These are phyloP conservation scores for Exophiala aquamarina DNA, from an alignment of 2,329 filamentous ascomycete species.

Conservation along the genomic window DNA sequence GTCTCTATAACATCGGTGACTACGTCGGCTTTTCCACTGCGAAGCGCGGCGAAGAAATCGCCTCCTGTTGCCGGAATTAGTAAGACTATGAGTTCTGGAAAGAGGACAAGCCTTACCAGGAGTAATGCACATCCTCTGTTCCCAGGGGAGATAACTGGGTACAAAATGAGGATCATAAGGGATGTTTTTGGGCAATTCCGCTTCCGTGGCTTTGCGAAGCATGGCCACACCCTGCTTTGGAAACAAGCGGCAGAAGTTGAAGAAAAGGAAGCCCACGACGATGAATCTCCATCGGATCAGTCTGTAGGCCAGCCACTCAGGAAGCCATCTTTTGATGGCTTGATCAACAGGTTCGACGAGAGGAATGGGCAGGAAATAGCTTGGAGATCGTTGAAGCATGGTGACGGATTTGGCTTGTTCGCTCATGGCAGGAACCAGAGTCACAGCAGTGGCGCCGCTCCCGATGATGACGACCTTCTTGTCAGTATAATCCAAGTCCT, in stretches of 20 bases:
- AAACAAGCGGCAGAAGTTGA: constrained; percentile 26
- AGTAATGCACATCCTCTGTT: constrained; percentile 71
- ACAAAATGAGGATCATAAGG: constrained; percentile 58
- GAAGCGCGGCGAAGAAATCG: constrained; percentile 58
- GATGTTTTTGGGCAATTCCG: constrained; percentile 33
- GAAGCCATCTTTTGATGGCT: constrained; percentile 22
- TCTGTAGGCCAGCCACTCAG: constrained; percentile 17
- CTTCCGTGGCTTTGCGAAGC: constrained; percentile 21
- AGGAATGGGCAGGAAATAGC: constrained; percentile 56
- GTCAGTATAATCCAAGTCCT: constrained; percentile 62
- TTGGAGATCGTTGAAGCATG: constrained; percentile 78
- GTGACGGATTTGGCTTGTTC: constrained; percentile 67
- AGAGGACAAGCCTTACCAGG: constrained; percentile 14
- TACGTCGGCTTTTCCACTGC: constrained; percentile 52
- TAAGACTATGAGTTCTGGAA: no score
- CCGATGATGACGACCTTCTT: constrained; percentile 74
- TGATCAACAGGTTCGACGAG: constrained; percentile 18
- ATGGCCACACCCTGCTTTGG: constrained; percentile 18
- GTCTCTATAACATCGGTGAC: constrained; percentile 56
- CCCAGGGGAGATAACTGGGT: constrained; percentile 65
- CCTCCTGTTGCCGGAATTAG: constrained; percentile 50
- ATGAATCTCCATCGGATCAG: constrained; percentile 25
- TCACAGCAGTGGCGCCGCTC: constrained; percentile 76
- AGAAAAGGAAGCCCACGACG: constrained; percentile 21
- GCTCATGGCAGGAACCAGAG: constrained; percentile 69